A percentile compares a stretch with the other conserved stretches of the same genome.
phyloP scores from a whole-genome alignment of 1,139 yeast genomes.

The Debaryomyces nepalensis region DNA sequence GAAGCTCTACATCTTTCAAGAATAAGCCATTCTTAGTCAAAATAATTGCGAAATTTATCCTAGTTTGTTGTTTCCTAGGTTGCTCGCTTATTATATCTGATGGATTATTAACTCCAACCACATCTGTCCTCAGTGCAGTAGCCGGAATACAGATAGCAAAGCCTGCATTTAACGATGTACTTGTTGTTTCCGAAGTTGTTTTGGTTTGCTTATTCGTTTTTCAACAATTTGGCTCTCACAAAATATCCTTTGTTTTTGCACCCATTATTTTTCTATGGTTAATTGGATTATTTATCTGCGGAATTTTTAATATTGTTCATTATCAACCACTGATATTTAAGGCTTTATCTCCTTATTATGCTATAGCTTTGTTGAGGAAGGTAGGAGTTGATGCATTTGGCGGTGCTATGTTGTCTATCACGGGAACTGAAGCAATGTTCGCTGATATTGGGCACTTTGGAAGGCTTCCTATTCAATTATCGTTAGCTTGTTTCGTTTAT shows the following conservation, averaged over 20 bases:
- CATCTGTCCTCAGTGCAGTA: constrained; percentile 59
- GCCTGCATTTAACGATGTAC: constrained; percentile 42
- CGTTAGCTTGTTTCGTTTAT: constrained; percentile 51
- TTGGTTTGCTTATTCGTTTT: constrained; percentile 47
- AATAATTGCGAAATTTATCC: constrained; percentile 35
- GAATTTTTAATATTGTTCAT: constrained; percentile 48
- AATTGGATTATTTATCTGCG: constrained; percentile 47
- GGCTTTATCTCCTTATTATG: constrained; percentile 57
- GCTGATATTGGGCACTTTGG: constrained; percentile 66
- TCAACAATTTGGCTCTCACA: constrained; percentile 53
- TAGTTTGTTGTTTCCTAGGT: constrained; percentile 54
- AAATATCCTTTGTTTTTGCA: constrained; percentile 50
- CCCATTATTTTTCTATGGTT: constrained; percentile 60
- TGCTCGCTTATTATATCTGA: constrained; percentile 61
- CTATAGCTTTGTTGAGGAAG: constrained; percentile 43
- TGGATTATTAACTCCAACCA: constrained; percentile 65
- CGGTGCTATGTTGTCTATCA: constrained; percentile 57
- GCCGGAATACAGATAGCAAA: constrained; percentile 53
- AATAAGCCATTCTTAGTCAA: constrained; percentile 30
- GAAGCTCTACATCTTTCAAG: no score
- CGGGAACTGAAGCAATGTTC: constrained; percentile 69
- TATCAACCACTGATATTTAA: constrained; percentile 49
- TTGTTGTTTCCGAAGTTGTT: constrained; percentile 54
- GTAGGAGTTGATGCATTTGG: constrained; percentile 52
- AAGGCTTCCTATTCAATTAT: constrained; percentile 50